Percentiles rank a stretch among this genome's conserved stretches.
phyloP scores from a whole-genome alignment of 176 grass and related monocot genomes.

The Pharus latifolius region DNA sequence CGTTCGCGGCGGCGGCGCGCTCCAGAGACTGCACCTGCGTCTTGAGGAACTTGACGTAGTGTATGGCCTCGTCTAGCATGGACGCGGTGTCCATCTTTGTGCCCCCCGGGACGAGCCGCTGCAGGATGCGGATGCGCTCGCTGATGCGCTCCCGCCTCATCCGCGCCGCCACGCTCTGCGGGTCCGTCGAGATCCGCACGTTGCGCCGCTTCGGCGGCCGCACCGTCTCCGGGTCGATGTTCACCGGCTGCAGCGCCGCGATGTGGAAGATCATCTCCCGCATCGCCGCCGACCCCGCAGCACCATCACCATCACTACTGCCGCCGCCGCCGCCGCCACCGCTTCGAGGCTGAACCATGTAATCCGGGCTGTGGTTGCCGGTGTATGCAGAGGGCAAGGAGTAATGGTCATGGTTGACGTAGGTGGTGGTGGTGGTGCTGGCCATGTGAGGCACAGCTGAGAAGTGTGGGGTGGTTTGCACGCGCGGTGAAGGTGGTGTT shows the following conservation, averaged over 20 bases:
- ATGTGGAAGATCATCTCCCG: constrained; percentile 92
- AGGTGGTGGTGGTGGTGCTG: neutral
- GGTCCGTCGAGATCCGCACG: constrained; percentile 82
- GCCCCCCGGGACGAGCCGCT: constrained; percentile 77
- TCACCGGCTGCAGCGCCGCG: constrained; percentile 88
- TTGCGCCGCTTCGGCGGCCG: constrained; percentile 84
- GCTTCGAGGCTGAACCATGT: neutral
- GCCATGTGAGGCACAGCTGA: constrained; percentile 20
- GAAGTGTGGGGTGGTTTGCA: neutral
- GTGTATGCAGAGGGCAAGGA: neutral
- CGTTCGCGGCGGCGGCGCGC: constrained; percentile 32
- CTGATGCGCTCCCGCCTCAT: constrained; percentile 93
- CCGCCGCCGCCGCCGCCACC: neutral
- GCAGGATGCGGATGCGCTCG: constrained; percentile 92
- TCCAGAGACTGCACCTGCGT: constrained; percentile 83
- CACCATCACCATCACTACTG: neutral
- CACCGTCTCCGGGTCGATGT: constrained; percentile 73
- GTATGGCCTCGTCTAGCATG: constrained; percentile 96
- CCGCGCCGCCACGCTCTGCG: constrained; percentile 92
- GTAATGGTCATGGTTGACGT: neutral
- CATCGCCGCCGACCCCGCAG: constrained; percentile 39
- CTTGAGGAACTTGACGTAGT: constrained; percentile 99
- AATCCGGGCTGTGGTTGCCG: constrained; percentile 1
- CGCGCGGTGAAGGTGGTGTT: constrained; percentile 17
- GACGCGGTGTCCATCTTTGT: constrained; percentile 99